Base-by-base conservation (phyloP, 2,329 filamentous ascomycete genomes). In the Penicillium digitatum region DNA sequence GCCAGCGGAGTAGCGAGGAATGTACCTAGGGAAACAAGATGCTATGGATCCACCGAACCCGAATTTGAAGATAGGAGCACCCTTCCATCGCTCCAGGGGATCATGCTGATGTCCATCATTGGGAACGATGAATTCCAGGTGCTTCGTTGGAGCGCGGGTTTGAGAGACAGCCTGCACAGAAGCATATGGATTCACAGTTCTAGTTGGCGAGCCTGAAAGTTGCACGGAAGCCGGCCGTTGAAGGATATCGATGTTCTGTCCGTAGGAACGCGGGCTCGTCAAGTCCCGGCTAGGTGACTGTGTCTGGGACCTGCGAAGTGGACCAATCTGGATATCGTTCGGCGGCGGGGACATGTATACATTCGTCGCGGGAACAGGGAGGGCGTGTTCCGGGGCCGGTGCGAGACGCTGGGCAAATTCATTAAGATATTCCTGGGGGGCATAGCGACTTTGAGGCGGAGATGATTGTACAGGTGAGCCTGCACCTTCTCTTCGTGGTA, bases 61-160 rank as follows among this genome's bases (percentile, higher is more conserved):
- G 87, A 95, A 99, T 1, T 83, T 83, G 66, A 97, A 87, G 12
- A 96, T 82, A 0, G 95, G 94, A 12, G 84, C 82, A 3, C 95
- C 95, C 74, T 88, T 91, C 94, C 94, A 99, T 62, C 94, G 82
- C 69, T 95, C 82, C 7, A 99, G 77, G 2, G 87, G 85, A 74
- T 99, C 94, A 18, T 84, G 75, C 65, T 78, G 76, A 35, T 78
- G 78, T 44, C 82, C 82, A 61, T 79, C 83, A 45, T 74, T 75
- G 4, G 84, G 84, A 5, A 76, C 64, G 48, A 86, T 80, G 57
- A 82, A 85, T 20, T 80, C 76, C 16, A 84, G 71, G 24, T 81
- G 77, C 26, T 78, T 73, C 14, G 79, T 79, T 39, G 77, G 72
- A 43, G 77, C 74, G 35, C 73, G 71, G 29, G 69, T 69, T 37